These are phyloP conservation scores for Wickerhamomyces sp. DNA, from an alignment of 1,139 yeast genomes.

Conservation along the genomic window DNA sequence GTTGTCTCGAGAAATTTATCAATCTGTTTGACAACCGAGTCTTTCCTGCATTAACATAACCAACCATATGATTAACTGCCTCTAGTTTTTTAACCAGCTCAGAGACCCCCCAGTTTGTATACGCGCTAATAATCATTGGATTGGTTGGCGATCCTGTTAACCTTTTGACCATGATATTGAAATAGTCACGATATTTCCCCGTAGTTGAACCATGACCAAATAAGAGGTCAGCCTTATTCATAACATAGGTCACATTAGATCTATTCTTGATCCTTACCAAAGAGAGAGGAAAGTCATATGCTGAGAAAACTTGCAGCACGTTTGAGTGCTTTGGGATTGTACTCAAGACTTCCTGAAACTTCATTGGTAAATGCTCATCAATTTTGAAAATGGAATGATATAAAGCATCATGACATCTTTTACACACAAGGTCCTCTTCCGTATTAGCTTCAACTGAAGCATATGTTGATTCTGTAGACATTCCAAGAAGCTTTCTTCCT, in stretches of 20 bases:
- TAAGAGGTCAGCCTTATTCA: slow-evolving; percentile 57
- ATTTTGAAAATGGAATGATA: slow-evolving; percentile 36
- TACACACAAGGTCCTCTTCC: slow-evolving; percentile 31
- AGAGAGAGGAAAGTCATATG: slow-evolving; percentile 67
- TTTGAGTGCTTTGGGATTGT: slow-evolving; percentile 45
- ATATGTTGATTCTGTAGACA: not conserved
- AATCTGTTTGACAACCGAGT: slow-evolving; percentile 57
- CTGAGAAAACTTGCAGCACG: slow-evolving; percentile 57
- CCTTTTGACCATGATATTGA: slow-evolving; percentile 32
- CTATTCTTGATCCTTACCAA: slow-evolving; percentile 35
- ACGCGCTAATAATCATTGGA: slow-evolving; percentile 17
- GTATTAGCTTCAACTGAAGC: not conserved
- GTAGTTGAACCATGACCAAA: slow-evolving; percentile 32
- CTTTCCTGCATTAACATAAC: slow-evolving; percentile 76
- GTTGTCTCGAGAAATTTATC: slow-evolving; percentile 27
- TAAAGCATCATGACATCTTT: slow-evolving; percentile 51
- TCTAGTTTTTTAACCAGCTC: slow-evolving; percentile 23
- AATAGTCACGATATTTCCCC: slow-evolving; percentile 40
- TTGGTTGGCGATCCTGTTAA: slow-evolving; percentile 11
- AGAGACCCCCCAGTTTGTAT: slow-evolving; percentile 18
- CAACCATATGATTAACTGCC: slow-evolving; percentile 52
- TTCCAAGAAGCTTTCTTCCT: slow-evolving; percentile 14
- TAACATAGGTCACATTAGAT: slow-evolving; percentile 40
- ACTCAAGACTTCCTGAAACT: slow-evolving; percentile 34
- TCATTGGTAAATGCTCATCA: slow-evolving; percentile 34